Conservation (phyloP, 176 grass and related monocot genomes). For the Dactylis glomerata region DNA sequence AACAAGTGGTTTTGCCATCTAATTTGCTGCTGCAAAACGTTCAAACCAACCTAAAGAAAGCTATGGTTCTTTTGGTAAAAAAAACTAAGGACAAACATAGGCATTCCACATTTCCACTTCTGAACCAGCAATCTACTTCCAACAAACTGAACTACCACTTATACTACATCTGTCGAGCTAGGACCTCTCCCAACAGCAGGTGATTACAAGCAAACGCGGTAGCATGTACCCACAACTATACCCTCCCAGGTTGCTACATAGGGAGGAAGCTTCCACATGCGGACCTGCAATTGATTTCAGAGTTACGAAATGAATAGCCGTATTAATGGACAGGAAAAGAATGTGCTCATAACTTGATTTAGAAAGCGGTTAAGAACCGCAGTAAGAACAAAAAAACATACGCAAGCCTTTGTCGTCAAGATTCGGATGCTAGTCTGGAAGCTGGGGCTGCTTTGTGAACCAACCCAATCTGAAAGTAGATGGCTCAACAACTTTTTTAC, state of each 20-base stretch:
- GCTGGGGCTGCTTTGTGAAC: conserved; percentile 12
- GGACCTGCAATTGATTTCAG: conserved; percentile 28
- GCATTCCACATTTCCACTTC: background rate
- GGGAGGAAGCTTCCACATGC: background rate
- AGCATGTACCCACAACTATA: conserved; percentile 16
- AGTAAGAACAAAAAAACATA: conserved; percentile 10
- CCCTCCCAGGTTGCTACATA: conserved; percentile 5
- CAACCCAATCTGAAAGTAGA: background rate
- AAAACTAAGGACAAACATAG: background rate
- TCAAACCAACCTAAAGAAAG: background rate
- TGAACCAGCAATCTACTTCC: background rate
- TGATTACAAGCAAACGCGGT: background rate
- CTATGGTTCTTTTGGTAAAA: background rate
- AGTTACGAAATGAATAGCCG: background rate
- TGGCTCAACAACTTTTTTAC: conserved; percentile 24
- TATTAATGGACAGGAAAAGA: background rate
- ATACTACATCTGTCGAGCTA: conserved; percentile 6
- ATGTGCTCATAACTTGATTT: background rate
- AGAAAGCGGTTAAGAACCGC: background rate
- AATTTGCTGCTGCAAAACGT: background rate
- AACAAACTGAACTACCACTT: conserved; percentile 14
- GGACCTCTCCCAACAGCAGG: background rate
- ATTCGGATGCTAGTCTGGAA: background rate
- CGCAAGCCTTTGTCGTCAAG: background rate
- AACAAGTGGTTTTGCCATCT: too few relatives aligned